phyloP scores from a whole-genome alignment of 148 eudicot species.

The Silene uniflora region DNA sequence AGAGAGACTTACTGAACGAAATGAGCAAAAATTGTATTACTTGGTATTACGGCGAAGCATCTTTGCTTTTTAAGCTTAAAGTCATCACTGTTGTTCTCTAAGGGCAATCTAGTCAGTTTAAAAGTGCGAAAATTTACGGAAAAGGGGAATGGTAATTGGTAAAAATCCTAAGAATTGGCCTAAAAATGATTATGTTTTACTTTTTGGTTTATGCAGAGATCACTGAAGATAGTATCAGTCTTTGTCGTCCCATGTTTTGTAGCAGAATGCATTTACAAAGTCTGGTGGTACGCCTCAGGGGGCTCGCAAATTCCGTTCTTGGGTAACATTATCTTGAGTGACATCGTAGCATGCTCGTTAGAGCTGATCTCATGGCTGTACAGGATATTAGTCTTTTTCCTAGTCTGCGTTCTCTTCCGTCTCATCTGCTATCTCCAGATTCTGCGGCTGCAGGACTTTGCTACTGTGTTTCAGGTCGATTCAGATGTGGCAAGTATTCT shows the following conservation, averaged over 20 bases:
- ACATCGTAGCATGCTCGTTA: constrained; percentile 56
- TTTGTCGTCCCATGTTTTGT: constrained; percentile 77
- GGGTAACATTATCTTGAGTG: constrained; percentile 57
- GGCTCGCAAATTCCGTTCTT: constrained; percentile 71
- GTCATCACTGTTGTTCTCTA: not conserved
- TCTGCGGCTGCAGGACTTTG: constrained; percentile 73
- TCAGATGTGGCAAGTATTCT: constrained; percentile 66
- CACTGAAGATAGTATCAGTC: constrained; percentile 56
- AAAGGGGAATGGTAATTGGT: not conserved
- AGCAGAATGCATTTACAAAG: constrained; percentile 66
- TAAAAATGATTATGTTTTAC: not conserved
- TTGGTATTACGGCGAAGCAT: too few relatives aligned
- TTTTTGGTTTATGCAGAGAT: constrained; percentile 55
- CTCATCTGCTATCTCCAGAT: constrained; percentile 87
- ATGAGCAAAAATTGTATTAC: too few relatives aligned
- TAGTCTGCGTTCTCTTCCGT: constrained; percentile 88
- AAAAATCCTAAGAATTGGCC: not conserved
- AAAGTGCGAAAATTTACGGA: too few relatives aligned
- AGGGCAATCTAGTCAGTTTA: too few relatives aligned
- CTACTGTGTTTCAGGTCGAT: constrained; percentile 61
- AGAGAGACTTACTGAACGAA: too few relatives aligned
- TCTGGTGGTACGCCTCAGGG: constrained; percentile 94
- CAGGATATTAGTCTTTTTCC: constrained; percentile 72
- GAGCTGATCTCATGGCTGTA: constrained; percentile 87
- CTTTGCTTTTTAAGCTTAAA: not conserved